Evolutionary conservation across 345 rosid species (phyloP), one percentile per base, ranked within the genome.

Genomic region (Heritiera littoralis): DNA sequence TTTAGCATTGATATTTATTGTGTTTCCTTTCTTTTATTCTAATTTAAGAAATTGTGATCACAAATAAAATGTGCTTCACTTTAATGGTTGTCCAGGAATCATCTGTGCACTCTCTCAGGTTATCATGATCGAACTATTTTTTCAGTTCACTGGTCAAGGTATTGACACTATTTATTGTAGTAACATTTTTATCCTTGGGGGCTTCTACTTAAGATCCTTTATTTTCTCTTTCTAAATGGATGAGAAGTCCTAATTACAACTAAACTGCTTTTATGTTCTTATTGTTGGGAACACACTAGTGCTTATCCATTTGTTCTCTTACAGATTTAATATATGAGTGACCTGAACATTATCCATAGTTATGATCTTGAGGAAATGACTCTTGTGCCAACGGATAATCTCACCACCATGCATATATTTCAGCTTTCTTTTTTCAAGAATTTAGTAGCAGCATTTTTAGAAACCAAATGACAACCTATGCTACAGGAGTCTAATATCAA

Each of bases 111-210:
- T 61, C 92, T 96, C 78, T 85, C 99, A 12, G 98, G 99, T 64
- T 94, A 92, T 85, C 99, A 96, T 88, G 97, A 92, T 77, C 89
- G 99, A 74, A 92, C 99, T 52, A 87, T 96, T 68, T 94, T 90
- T 88, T 94, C 99, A 80, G 91, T 90, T 89, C 89, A 93, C 75
- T 93, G 97, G 97, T 96, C 98, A 89, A 94, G 99, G 99, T 94
- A 91, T 14, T 71, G 2, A 80, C 45, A 28, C 23, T 28, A 55
- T 6, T 60, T 12, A 61, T 74, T 80, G 15, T 41, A 61, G 35
- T 9, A n/a, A 18, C 67, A 52, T 48, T 20, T 64, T 76, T 48
- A 30, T 12, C 6, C 52, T 77, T 74, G 40, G 46, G 46, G 20
- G 13, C 28, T 70, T 54, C 72, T 38, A 9, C 4, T 46, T 40